Percentiles rank a stretch among this genome's conserved stretches.
These are phyloP conservation scores for Brassica juncea DNA, from an alignment of 345 rosid species.

Conservation along the genomic window DNA sequence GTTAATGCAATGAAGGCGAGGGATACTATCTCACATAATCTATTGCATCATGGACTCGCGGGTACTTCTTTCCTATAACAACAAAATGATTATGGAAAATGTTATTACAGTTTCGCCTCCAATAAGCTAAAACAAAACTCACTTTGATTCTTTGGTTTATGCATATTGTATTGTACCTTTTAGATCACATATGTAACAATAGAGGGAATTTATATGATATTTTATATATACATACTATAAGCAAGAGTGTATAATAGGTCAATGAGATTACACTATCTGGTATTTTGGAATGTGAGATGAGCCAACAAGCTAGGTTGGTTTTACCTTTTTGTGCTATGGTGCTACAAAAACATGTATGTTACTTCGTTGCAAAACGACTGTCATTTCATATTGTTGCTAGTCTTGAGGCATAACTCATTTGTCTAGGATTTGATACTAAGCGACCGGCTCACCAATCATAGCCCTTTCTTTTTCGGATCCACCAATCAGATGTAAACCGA, in stretches of 20 bases:
- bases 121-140: not conserved
- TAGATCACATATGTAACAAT: slow-evolving; percentile 22
- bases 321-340: not conserved
- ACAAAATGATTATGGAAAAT: slow-evolving; percentile 12
- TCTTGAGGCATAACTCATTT: slow-evolving; percentile 2
- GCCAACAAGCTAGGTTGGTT: not conserved
- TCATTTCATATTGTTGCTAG: not conserved
- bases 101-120: not conserved
- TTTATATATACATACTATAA: slow-evolving; percentile 1
- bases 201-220: slow-evolving; percentile 28
- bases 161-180: slow-evolving; percentile 36
- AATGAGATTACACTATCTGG: not conserved
- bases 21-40: slow-evolving; percentile 73
- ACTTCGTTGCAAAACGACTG: not conserved
- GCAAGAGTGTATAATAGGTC: not conserved
- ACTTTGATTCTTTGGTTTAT: slow-evolving; percentile 43
- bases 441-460: slow-evolving; percentile 17
- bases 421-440: slow-evolving; percentile 12
- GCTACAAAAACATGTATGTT: not conserved
- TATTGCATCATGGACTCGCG: slow-evolving; percentile 74
- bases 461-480: slow-evolving; percentile 28
- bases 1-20: slow-evolving; percentile 60
- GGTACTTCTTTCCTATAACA: slow-evolving; percentile 61
- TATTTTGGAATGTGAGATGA: slow-evolving; percentile 1
- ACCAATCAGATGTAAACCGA: slow-evolving; percentile 11